phyloP scores from a whole-genome alignment of 768 basidiomycete genomes.

The Leccinum sublutescens region DNA sequence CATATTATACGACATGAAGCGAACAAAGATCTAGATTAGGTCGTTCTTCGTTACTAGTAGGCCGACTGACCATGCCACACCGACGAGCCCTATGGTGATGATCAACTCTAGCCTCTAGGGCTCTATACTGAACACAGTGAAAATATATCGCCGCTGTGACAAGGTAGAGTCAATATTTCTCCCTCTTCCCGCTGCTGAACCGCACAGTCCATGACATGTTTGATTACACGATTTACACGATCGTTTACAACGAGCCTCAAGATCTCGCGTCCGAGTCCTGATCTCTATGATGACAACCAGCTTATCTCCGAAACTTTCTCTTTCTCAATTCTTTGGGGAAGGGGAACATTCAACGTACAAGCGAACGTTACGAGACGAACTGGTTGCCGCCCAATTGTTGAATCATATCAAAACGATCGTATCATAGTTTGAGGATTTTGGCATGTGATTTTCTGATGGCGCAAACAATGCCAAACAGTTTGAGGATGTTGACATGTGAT shows the following conservation, averaged over 20 bases:
- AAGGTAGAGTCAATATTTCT: background rate
- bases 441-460: background rate
- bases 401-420: background rate
- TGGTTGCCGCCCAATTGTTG: background rate
- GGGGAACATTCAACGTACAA: background rate
- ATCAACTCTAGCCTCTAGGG: background rate
- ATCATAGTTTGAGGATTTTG: background rate
- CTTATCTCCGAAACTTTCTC: background rate
- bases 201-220: background rate
- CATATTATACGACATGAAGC: background rate
- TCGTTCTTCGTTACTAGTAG: background rate
- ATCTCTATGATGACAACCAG: background rate
- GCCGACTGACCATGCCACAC: background rate
- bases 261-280: background rate
- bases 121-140: background rate
- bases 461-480: background rate
- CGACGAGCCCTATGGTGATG: background rate
- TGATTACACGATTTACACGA: background rate
- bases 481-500: background rate
- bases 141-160: background rate
- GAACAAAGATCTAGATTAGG: background rate
- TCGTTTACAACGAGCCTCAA: background rate
- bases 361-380: background rate
- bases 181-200: background rate
- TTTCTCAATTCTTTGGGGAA: background rate